Base-by-base conservation (phyloP, 805 yeast genomes). In the Phaffomyces opuntiae region DNA sequence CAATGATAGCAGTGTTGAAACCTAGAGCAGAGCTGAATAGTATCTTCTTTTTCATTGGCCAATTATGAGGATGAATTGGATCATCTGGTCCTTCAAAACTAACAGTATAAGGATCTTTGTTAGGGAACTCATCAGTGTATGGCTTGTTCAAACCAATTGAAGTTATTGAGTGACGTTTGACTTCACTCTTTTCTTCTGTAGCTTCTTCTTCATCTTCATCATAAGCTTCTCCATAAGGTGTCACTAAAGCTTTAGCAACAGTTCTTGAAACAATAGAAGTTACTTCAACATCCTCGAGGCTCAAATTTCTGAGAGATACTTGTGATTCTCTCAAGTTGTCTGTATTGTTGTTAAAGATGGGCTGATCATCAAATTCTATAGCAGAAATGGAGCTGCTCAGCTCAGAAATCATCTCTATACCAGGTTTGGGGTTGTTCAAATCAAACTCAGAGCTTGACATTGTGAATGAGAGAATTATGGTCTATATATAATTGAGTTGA, bases 11-110 rank as follows among this genome's bases (percentile, higher is more conserved):
- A 33, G 87, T 78, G 47, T 70, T 59, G 34, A 64, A 60, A 12
- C 81, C 81, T 36, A 81, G 62, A 8, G 69, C 53, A 0, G 59
- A 37, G 57, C 80, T 72, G 14, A 69, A 63, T 7, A 60, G 37
- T 1, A 70, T 17, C 56, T 81, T 83, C 47, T 65, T 71, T 36
- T 45, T 54, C 37, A 67, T 14, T 0, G 83, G 61, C 91, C 90
- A 87, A 59, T 89, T 88, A 58, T 80, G 81, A 0, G 96, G 96
- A 61, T 82, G 87, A 7, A 64, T 47, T 1, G 95, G 95, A 59
- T 89, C 96, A 39, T 78, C 70, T 1, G 83, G 81, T 0, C 96
- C 95, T 57, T 84, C 84, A 57, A 73, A 87, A 3, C 81, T 73
- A 6, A 88, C 96, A 9, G 78, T 70, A 60, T 80, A 88, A 0